These are phyloP conservation scores for Aspergillus sp. DNA, from an alignment of 2,329 filamentous ascomycete genomes.

Conservation along the genomic window DNA sequence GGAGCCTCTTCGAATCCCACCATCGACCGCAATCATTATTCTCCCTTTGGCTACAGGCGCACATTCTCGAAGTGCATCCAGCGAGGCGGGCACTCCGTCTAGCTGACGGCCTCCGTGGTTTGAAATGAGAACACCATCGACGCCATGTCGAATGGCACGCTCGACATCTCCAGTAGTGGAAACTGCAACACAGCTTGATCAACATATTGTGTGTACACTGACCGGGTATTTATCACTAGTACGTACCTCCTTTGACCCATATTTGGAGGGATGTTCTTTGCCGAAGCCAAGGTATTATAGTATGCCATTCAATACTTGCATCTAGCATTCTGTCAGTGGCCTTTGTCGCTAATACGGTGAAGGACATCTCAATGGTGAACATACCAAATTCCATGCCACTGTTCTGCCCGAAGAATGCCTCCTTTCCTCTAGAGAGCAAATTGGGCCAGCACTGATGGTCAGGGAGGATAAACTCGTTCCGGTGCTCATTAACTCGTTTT, in stretches of 20 bases:
- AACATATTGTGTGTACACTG: no score
- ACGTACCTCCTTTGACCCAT: constrained; percentile 26
- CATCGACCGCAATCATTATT: constrained; percentile 31
- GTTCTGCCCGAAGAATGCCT: no score
- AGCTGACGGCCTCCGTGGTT: constrained; percentile 38
- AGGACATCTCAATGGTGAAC: no score
- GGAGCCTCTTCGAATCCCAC: constrained; percentile 29
- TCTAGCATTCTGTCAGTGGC: no score
- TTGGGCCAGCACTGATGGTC: constrained; percentile 42
- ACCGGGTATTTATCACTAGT: no score
- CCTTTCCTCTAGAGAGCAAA: constrained; percentile 26
- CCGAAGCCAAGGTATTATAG: constrained; percentile 46
- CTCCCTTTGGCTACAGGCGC: constrained; percentile 24
- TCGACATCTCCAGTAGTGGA: constrained; percentile 30
- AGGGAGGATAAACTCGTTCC: constrained; percentile 49
- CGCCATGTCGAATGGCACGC: constrained; percentile 28
- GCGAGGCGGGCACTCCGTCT: constrained; percentile 31
- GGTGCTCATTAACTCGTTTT: constrained; percentile 49
- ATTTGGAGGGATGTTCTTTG: constrained; percentile 44
- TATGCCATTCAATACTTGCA: constrained; percentile 45
- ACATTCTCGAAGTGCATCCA: constrained; percentile 29
- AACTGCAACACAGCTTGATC: no score
- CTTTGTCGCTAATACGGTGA: no score
- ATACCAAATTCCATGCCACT: no score
- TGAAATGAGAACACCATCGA: constrained; percentile 34